Evolutionary conservation across 176 grass and related monocot species (phyloP).

Genomic region (Carex scoparia): DNA sequence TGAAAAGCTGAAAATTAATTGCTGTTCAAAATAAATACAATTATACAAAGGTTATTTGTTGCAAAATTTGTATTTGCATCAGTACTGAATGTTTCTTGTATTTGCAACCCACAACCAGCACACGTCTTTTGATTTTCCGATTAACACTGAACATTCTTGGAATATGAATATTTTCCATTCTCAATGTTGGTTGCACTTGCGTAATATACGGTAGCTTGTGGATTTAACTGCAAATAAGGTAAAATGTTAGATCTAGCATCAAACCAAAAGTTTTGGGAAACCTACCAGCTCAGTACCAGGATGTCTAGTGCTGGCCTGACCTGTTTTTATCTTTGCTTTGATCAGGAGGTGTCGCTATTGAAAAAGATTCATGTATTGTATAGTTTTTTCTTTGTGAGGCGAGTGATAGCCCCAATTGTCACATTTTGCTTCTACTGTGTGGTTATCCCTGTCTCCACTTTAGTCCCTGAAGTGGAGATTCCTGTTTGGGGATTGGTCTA

Average conservation of each 20-base stretch:
- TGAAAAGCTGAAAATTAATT: slow-evolving; percentile 1
- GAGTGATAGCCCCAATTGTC: slow-evolving; percentile 50
- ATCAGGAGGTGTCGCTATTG: slow-evolving; percentile 52
- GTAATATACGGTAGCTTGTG: neutral
- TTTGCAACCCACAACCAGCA: neutral
- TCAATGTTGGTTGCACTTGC: neutral
- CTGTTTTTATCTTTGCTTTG: neutral
- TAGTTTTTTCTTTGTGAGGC: slow-evolving; percentile 69
- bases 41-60: neutral
- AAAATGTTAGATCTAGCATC: neutral
- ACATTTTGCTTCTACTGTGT: slow-evolving; percentile 75
- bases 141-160: neutral
- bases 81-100: neutral
- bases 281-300: neutral
- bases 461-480: slow-evolving; percentile 61
- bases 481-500: slow-evolving; percentile 67
- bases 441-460: slow-evolving; percentile 46
- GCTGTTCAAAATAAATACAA: neutral
- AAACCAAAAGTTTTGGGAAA: neutral
- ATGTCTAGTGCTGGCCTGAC: neutral
- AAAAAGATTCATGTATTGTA: slow-evolving; percentile 73
- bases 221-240: neutral
- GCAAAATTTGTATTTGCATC: neutral
- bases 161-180: neutral
- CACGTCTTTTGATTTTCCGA: neutral